Conservation (phyloP, 2,329 filamentous ascomycete genomes). For the Pseudogymnoascus destructans region DNA sequence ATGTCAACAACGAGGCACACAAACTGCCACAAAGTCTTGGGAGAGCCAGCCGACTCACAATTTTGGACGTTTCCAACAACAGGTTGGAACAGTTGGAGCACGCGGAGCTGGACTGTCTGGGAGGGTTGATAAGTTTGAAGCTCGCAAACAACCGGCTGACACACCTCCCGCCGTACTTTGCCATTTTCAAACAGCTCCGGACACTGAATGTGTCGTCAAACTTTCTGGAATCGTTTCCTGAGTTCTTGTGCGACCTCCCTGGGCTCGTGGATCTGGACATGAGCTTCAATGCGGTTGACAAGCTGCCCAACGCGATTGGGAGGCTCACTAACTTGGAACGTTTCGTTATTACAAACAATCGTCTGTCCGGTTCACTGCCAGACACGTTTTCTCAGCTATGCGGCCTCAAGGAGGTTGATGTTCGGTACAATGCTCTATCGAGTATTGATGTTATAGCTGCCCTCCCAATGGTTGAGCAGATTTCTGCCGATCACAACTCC, state of each 20-base stretch:
- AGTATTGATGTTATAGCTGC: slow-evolving; percentile 79
- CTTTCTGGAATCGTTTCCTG: slow-evolving; percentile 70
- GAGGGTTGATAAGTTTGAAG: slow-evolving; percentile 73
- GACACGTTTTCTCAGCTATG: slow-evolving; percentile 55
- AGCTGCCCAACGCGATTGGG: slow-evolving; percentile 65
- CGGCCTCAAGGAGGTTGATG: slow-evolving; percentile 75
- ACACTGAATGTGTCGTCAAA: slow-evolving; percentile 91
- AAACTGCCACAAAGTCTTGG: slow-evolving; percentile 74
- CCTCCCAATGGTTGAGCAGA: slow-evolving; percentile 73
- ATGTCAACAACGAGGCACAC: slow-evolving; percentile 83
- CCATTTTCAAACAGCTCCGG: slow-evolving; percentile 62
- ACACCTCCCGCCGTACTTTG: slow-evolving; percentile 68
- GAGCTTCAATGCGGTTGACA: slow-evolving; percentile 85
- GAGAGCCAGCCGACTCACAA: slow-evolving; percentile 67
- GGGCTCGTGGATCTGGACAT: slow-evolving; percentile 86
- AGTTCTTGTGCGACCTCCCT: slow-evolving; percentile 69
- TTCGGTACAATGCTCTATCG: slow-evolving; percentile 82
- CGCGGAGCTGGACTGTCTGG: slow-evolving; percentile 63
- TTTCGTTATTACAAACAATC: slow-evolving; percentile 92
- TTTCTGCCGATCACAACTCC: slow-evolving; percentile 84
- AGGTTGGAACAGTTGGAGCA: slow-evolving; percentile 75
- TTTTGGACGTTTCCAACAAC: slow-evolving; percentile 92
- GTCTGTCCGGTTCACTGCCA: slow-evolving; percentile 63
- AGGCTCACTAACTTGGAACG: slow-evolving; percentile 69
- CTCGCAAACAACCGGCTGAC: slow-evolving; percentile 86